Evolutionary conservation across 1,284 basidiomycete species (phyloP).

Genomic region (Spongispora temasekensis): DNA sequence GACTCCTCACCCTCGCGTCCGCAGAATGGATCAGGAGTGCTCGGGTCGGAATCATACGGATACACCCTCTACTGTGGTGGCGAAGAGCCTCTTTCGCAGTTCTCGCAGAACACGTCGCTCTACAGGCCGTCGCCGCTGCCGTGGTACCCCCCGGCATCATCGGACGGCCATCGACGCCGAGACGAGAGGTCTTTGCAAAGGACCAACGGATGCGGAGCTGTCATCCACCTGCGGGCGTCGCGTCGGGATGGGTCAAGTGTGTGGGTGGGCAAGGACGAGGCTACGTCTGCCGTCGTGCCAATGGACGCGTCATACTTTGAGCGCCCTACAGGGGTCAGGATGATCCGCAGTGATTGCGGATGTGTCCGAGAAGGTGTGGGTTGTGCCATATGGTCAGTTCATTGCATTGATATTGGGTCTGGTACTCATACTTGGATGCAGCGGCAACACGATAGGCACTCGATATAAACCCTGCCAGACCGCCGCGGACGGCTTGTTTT

Average conservation of each 20-base stretch:
- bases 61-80: constrained; percentile 57
- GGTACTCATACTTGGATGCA: constrained; percentile 25
- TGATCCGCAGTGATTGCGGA: constrained; percentile 57
- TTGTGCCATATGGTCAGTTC: constrained; percentile 58
- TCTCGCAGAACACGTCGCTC: constrained; percentile 10
- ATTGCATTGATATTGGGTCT: constrained; percentile 2
- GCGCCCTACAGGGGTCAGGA: constrained; percentile 45
- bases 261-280: constrained; percentile 56
- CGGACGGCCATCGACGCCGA: constrained; percentile 18
- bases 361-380: constrained; percentile 65
- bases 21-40: constrained; percentile 15
- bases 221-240: constrained; percentile 55
- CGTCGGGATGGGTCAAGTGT: constrained; percentile 51
- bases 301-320: constrained; percentile 60
- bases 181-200: constrained; percentile 5
- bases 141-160: constrained; percentile 35
- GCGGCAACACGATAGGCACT: constrained; percentile 64
- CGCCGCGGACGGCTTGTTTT: constrained; percentile 52
- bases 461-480: constrained; percentile 60
- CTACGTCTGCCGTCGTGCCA: constrained; percentile 48
- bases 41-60: constrained; percentile 24
- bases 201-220: constrained; percentile 60
- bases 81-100: constrained; percentile 18
- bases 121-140: constrained; percentile 42
- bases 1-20: constrained; percentile 29